phyloP scores from a whole-genome alignment of 768 basidiomycete genomes.

The Mycena vulgaris region DNA sequence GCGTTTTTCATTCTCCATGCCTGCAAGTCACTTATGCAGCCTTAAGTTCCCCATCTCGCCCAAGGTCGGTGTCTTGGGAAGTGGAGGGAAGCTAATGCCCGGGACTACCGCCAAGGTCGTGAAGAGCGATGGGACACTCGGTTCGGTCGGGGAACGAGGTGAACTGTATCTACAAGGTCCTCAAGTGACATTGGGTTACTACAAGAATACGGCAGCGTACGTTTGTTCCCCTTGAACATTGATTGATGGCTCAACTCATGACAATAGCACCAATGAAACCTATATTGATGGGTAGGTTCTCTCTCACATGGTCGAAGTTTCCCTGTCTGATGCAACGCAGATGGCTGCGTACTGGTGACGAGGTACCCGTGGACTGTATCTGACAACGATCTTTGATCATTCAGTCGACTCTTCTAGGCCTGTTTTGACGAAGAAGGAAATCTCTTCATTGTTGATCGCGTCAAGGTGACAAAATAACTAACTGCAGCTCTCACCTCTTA shows the following conservation, averaged over 20 bases:
- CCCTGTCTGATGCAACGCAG: constrained; percentile 45
- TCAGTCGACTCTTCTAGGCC: not conserved
- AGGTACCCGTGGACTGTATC: constrained; percentile 49
- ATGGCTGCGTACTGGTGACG: constrained; percentile 79
- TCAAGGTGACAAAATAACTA: not conserved
- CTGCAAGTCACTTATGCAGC: constrained; percentile 53
- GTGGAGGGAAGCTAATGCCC: constrained; percentile 57
- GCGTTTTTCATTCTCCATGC: not conserved
- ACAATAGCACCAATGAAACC: constrained; percentile 67
- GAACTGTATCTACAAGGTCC: constrained; percentile 65
- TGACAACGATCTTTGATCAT: no score
- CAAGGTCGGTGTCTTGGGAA: constrained; percentile 25
- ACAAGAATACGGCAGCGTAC: constrained; percentile 67
- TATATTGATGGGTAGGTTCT: constrained; percentile 70
- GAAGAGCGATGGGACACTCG: constrained; percentile 61
- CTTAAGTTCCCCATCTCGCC: constrained; percentile 38
- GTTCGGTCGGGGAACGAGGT: constrained; percentile 60
- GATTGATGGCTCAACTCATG: not conserved
- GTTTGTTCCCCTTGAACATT: constrained; percentile 42
- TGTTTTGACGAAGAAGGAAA: constrained; percentile 49
- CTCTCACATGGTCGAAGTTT: constrained; percentile 15
- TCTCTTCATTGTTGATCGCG: not conserved
- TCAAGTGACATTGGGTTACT: constrained; percentile 59
- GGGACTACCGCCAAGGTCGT: constrained; percentile 62
- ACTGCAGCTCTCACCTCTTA: not conserved